Percentiles rank a stretch among this genome's conserved stretches.
phyloP scores from a whole-genome alignment of 2,329 filamentous ascomycete species.

The Verticillium isaacii region DNA sequence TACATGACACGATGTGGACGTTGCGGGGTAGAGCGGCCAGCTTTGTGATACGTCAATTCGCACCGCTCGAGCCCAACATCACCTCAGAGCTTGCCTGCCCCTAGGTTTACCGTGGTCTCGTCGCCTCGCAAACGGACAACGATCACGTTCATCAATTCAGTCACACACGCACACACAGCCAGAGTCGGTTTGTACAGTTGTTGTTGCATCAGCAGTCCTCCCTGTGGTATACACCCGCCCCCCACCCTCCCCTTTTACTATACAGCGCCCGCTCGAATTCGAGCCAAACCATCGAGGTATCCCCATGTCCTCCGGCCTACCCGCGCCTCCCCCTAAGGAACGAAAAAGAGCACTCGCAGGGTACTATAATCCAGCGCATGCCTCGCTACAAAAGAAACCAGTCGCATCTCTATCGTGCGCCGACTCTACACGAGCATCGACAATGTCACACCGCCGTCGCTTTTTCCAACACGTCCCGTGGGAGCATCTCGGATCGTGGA shows the following conservation, averaged over 20 bases:
- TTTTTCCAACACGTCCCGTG: background rate
- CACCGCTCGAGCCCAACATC: background rate
- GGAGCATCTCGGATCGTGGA: background rate
- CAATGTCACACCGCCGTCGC: background rate
- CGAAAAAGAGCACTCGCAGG: background rate
- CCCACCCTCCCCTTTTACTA: background rate
- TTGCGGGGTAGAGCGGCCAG: background rate
- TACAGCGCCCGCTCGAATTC: background rate
- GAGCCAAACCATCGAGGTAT: background rate
- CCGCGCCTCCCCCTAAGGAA: background rate
- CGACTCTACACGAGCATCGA: background rate
- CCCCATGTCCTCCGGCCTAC: background rate
- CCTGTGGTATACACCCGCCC: background rate
- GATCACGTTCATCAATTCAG: background rate
- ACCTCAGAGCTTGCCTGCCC: background rate
- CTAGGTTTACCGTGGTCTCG: no score
- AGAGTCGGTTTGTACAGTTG: background rate
- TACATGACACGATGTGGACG: background rate
- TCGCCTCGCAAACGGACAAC: background rate
- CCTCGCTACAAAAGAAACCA: background rate
- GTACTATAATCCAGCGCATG: background rate
- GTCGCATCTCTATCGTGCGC: background rate
- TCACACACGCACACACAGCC: background rate
- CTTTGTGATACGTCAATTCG: conserved; percentile 1
- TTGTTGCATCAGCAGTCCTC: background rate